phyloP scores from a whole-genome alignment of 2,329 filamentous ascomycete genomes.

The Aspergillus sergii region DNA sequence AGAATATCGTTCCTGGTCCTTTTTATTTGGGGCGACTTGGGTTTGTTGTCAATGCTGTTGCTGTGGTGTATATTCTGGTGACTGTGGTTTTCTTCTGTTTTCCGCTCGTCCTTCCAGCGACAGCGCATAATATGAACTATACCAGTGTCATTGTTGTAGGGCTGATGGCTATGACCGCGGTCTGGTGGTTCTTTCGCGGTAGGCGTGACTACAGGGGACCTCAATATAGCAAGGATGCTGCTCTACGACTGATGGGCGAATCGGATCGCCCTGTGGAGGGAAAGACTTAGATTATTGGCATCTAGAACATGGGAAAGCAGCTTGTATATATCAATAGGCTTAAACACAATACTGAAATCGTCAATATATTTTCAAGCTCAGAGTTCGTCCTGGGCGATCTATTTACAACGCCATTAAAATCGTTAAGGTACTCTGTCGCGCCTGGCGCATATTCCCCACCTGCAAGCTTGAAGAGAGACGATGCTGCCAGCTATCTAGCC shows the following conservation, averaged over 20 bases:
- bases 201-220: constrained; percentile 38
- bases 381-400: neutral
- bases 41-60: constrained; percentile 55
- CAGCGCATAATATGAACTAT: constrained; percentile 57
- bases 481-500: neutral
- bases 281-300: neutral
- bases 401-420: neutral
- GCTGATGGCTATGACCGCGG: constrained; percentile 33
- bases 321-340: neutral
- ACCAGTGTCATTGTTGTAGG: constrained; percentile 43
- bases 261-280: constrained; percentile 14
- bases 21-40: constrained; percentile 58
- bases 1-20: constrained; percentile 56
- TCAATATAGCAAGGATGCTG: constrained; percentile 51
- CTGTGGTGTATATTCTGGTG: constrained; percentile 60
- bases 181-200: constrained; percentile 38
- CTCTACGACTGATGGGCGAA: constrained; percentile 56
- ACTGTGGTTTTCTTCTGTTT: constrained; percentile 69
- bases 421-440: neutral
- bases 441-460: neutral
- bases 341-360: neutral
- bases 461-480: neutral
- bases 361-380: neutral
- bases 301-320: no score
- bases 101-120: constrained; percentile 52